Base-by-base conservation (phyloP, 352 stramenopile genomes). In the Phytophthora meadii region DNA sequence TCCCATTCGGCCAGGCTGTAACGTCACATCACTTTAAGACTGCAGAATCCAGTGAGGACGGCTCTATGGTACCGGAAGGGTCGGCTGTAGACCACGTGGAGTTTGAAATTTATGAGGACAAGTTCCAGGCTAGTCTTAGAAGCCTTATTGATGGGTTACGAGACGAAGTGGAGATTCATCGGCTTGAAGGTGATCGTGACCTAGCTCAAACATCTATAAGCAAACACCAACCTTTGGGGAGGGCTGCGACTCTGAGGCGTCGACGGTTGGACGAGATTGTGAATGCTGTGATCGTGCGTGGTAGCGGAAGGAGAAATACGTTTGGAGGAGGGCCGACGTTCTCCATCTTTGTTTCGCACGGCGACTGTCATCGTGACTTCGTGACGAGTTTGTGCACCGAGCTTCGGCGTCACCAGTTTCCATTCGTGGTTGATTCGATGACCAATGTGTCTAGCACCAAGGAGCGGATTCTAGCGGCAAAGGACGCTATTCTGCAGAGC, bases 281-380 rank as follows among this genome's bases (percentile, higher is more conserved):
- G 4, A 74, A 78, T 22, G 83, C 82, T 54, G 70, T 88, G 36
- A 76, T 90, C 11, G 68, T 74, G 5, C 75, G 74, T 19, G 64
- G 65, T n/a, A 65, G 50, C 56, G 52, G 60, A 17, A 54, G 63
- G 22, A 58, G 49, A 34, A 58, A 61, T 40, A 61, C 57, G 9
- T 63, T 75, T 49, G 51, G 52, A 44, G 68, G 59, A 19, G 65
- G 68, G 2, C 60, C 68, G 22, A 51, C 64, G 14, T 75, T 84
- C 22, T 92, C 78, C 9, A 81, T 94, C 15, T 92, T 94, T 55
- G 67, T 95, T 9, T 89, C 81, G 12, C 87, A 95, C 32, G 87
- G 87, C 5, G 84, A 93, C 52, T 89, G 77, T 44, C 87, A 93
- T 61, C 70, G 65, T 2, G 74, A 87, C 54, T 93, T 95, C 48